These are phyloP conservation scores for Claviceps sp. DNA, from an alignment of 2,329 filamentous ascomycete genomes.

Conservation along the genomic window DNA sequence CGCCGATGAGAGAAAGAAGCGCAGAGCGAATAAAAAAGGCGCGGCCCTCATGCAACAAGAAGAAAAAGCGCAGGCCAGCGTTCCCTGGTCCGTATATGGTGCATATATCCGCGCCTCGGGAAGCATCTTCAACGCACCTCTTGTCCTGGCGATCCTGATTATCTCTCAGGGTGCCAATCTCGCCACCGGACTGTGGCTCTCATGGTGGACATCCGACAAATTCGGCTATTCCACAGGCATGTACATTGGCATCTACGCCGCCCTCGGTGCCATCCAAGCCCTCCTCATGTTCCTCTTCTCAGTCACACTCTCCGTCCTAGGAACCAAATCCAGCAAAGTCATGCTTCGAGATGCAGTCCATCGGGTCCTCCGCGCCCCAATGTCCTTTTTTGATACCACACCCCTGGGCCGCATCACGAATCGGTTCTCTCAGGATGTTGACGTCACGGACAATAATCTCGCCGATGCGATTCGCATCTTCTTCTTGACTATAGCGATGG, in stretches of 20 bases:
- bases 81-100: constrained; percentile 67
- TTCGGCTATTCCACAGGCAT: constrained; percentile 52
- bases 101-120: constrained; percentile 69
- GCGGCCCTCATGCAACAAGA: constrained; percentile 57
- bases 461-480: constrained; percentile 89
- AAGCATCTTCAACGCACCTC: constrained; percentile 51
- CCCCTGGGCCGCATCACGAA: constrained; percentile 92
- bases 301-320: constrained; percentile 60
- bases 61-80: constrained; percentile 59
- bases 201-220: constrained; percentile 79
- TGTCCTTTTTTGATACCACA: constrained; percentile 95
- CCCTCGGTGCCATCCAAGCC: constrained; percentile 57
- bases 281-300: constrained; percentile 71
- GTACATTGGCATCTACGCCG: constrained; percentile 64
- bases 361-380: constrained; percentile 57
- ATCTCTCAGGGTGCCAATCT: constrained; percentile 77
- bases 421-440: constrained; percentile 87
- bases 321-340: constrained; percentile 67
- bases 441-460: constrained; percentile 90
- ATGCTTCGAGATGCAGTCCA: constrained; percentile 73
- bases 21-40: constrained; percentile 45
- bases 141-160: constrained; percentile 50
- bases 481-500: constrained; percentile 71
- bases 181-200: constrained; percentile 79
- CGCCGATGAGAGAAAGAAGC: constrained; percentile 24